Percentiles rank a stretch among this genome's conserved stretches.
These are phyloP conservation scores for Quercus berberidifolia DNA, from an alignment of 306 rosid genomes.

Conservation along the genomic window DNA sequence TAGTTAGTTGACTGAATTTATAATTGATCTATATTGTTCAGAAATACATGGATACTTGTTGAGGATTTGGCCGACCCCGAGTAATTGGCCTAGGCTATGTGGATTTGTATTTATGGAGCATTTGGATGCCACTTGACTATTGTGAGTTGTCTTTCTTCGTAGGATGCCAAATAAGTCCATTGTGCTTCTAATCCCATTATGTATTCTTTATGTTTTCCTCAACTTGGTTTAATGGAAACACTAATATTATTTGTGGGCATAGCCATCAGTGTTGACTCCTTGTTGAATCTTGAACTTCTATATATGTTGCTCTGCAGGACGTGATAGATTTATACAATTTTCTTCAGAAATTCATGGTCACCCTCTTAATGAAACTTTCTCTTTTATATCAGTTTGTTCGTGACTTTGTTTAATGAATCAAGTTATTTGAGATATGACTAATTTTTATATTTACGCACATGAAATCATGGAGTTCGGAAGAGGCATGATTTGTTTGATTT, in stretches of 20 bases:
- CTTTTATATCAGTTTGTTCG: not conserved
- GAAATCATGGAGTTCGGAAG: too few species aligned
- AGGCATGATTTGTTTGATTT: too few species aligned
- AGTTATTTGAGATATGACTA: too few species aligned
- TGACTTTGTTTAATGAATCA: too few species aligned
- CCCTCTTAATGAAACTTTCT: not conserved
- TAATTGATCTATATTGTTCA: not conserved
- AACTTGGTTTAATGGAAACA: not conserved
- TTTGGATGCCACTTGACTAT: not conserved
- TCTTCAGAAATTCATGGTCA: not conserved
- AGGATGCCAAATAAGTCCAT: not conserved
- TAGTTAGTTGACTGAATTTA: not conserved
- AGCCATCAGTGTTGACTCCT: not conserved
- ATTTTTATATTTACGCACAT: too few species aligned
- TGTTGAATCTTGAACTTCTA: not conserved
- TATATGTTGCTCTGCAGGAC: not conserved
- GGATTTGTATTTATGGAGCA: not conserved
- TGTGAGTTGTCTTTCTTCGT: not conserved
- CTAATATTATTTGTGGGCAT: not conserved
- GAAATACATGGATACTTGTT: not conserved
- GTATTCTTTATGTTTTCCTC: not conserved
- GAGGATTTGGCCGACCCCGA: not conserved
- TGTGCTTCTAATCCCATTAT: not conserved
- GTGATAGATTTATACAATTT: not conserved
- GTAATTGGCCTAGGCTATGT: not conserved